Conservation (phyloP, 805 yeast species). For the Zygotorulaspora sp. region DNA sequence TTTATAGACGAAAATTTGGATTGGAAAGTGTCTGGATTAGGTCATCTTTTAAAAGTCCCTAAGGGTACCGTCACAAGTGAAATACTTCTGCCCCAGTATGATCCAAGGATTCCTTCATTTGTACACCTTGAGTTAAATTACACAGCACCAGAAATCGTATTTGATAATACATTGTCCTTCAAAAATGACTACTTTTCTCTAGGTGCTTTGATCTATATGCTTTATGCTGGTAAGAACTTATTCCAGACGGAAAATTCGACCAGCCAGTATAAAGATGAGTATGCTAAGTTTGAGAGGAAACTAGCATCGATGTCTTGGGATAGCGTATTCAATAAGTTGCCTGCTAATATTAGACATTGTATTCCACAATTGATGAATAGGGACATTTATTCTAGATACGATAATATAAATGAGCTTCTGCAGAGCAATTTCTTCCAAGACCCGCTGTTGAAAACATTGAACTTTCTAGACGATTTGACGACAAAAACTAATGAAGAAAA, state of each 20-base stretch:
- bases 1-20: conserved; percentile 80
- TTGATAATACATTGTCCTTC: conserved; percentile 57
- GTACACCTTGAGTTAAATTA: conserved; percentile 67
- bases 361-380: conserved; percentile 49
- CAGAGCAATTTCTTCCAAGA: conserved; percentile 74
- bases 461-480: conserved; percentile 76
- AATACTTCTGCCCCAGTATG: conserved; percentile 63
- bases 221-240: conserved; percentile 55
- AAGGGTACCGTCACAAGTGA: conserved; percentile 51
- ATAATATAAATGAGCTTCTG: conserved; percentile 48
- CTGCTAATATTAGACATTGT: conserved; percentile 45
- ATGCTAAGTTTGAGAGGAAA: conserved; percentile 45
- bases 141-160: conserved; percentile 78
- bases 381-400: conserved; percentile 56
- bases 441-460: conserved; percentile 73
- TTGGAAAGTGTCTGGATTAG: conserved; percentile 88
- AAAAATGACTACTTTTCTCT: conserved; percentile 81
- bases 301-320: conserved; percentile 37
- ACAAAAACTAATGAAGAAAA: conserved; percentile 69
- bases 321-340: conserved; percentile 53
- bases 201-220: conserved; percentile 67
- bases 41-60: conserved; percentile 42
- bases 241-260: conserved; percentile 49
- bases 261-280: conserved; percentile 57
- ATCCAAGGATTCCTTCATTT: conserved; percentile 70